These are phyloP conservation scores for Amorphotheca resinae DNA, from an alignment of 495 filamentous ascomycete genomes.

Conservation along the genomic window DNA sequence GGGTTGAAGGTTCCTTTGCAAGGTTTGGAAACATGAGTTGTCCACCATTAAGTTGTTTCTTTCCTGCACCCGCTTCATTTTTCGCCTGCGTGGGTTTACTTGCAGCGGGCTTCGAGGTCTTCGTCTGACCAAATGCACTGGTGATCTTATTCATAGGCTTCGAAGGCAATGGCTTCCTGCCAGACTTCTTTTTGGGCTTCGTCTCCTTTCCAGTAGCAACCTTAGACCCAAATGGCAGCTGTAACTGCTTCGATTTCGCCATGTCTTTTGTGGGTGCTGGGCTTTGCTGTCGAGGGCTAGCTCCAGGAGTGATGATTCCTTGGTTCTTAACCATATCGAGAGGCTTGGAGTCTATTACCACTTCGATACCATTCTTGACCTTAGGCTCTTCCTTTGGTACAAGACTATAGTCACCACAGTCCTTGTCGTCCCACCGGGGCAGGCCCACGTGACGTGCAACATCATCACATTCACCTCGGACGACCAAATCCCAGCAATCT, in stretches of 20 bases:
- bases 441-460: conserved; percentile 65
- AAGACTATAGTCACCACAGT: conserved; percentile 32
- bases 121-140: conserved; percentile 9
- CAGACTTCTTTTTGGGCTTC: conserved; percentile 15
- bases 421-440: conserved; percentile 61
- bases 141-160: conserved; percentile 18
- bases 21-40: conserved; percentile 1
- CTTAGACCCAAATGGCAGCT: conserved; percentile 17
- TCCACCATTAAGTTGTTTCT: background rate
- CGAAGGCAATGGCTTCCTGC: conserved; percentile 12
- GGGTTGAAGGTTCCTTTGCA: conserved; percentile 10
- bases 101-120: conserved; percentile 22
- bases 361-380: conserved; percentile 16
- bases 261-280: conserved; percentile 26
- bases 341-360: conserved; percentile 19
- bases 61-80: conserved; percentile 5
- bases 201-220: conserved; percentile 8
- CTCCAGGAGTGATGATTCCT: conserved; percentile 54
- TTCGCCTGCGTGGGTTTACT: conserved; percentile 21
- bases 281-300: conserved; percentile 41
- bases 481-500: conserved; percentile 82
- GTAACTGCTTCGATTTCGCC: conserved; percentile 18
- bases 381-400: conserved; percentile 23
- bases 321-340: conserved; percentile 14
- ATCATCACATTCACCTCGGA: conserved; percentile 77